Evolutionary conservation across 73 alveolate genomes (phyloP), one percentile per base, ranked within the genome.

Genomic region (Breviolum minutum): DNA sequence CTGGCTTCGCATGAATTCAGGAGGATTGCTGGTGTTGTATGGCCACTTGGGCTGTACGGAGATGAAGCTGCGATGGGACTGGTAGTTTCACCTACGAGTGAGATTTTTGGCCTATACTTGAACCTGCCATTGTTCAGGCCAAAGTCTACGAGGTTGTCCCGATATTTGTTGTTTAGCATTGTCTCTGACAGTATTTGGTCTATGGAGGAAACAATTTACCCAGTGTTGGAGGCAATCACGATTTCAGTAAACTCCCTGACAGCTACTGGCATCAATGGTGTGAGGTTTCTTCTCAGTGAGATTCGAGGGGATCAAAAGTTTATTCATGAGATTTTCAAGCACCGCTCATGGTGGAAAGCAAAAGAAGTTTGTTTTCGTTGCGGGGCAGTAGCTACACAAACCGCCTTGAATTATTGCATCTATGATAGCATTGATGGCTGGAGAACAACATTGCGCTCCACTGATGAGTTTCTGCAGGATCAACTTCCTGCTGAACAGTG

Each of bases 391-490:
- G 73, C 91, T 16, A 73, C 19, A 32, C 91, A 40, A 22, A 60
- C 64, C 9, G 9, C 2, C 40, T 29, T 60, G 73, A 82, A 60
- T 40, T 82, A 54, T 14, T 54, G 48, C 60, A 82, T 14, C 5
- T 60, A 82, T 54, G 7, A 14, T 29, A 7, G 62, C 63, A 63
- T 24, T 63, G 10, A 61, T 27, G 94, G 94, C 80, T 85, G 94
- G 94, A 27, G 5, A 7, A 7, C 8, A n/a, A 80, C 88, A 10
- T 13, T 22, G 26, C 94, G 94, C 48, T 6, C 62, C 27, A 85
- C 94, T 7, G 94, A 85, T 4, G 64, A 85, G 63, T 85, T 85
- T 63, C 9, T 85, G n/a, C 80, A 24, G 63, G 94, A 85, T 16
- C 80, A 85, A n/a, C 60, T 85, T 17, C 94, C 94, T n/a, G 63